Conservation (phyloP, 176 grass and related monocot genomes). For the Themeda triandra region DNA sequence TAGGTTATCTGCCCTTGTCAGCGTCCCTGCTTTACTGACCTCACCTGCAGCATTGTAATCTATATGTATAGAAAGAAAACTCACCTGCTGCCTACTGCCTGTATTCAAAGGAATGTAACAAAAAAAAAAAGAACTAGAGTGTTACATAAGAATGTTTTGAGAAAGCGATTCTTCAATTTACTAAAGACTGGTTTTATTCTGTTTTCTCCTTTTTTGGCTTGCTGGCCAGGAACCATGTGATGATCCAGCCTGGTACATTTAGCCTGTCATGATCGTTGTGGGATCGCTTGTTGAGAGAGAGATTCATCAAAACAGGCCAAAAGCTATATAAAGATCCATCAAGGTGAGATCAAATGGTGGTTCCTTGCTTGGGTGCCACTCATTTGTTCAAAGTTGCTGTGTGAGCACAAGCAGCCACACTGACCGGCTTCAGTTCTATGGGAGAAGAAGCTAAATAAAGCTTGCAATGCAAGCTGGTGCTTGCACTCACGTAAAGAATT, state of each 20-base stretch:
- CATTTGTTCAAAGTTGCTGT: slow-evolving; percentile 4
- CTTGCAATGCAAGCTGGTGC: too few species aligned
- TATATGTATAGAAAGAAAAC: background rate
- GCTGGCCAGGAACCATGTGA: background rate
- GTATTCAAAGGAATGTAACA: background rate
- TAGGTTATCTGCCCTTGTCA: background rate
- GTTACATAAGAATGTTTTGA: background rate
- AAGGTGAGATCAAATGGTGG: background rate
- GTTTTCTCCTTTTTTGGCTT: background rate
- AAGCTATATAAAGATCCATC: background rate
- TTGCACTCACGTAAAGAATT: too few species aligned
- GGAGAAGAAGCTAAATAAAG: too few species aligned
- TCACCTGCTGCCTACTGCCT: background rate
- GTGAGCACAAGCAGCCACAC: background rate
- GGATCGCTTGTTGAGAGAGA: background rate
- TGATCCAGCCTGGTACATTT: background rate
- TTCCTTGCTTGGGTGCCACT: slow-evolving; percentile 14
- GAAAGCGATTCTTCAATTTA: background rate
- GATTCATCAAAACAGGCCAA: background rate
- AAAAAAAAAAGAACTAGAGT: background rate
- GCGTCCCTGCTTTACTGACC: background rate
- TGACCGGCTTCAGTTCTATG: background rate
- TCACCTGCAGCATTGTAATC: slow-evolving; percentile 2
- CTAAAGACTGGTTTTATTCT: background rate
- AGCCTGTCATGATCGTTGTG: background rate